phyloP scores from a whole-genome alignment of 495 filamentous ascomycete genomes.

The Hapsidospora chrysogenum region DNA sequence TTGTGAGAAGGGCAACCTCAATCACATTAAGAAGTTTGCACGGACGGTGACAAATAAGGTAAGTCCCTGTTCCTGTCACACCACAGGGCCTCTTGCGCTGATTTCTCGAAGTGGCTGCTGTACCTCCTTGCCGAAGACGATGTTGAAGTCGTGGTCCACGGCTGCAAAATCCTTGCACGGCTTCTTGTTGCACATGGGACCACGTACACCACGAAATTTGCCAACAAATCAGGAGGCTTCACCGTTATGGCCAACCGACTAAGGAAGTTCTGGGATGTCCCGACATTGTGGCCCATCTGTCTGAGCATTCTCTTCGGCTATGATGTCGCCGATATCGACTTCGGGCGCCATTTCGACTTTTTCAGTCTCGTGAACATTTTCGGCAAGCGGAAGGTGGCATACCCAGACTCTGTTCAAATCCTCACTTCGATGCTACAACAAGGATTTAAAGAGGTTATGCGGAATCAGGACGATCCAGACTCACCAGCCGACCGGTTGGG shows the following conservation, averaged over 20 bases:
- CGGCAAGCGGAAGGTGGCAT: slow-evolving; percentile 43
- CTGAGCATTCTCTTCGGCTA: slow-evolving; percentile 78
- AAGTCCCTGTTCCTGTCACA: slow-evolving; percentile 11
- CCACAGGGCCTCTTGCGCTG: not conserved
- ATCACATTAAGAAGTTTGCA: slow-evolving; percentile 73
- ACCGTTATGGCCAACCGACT: slow-evolving; percentile 64
- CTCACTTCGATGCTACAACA: slow-evolving; percentile 80
- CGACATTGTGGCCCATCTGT: slow-evolving; percentile 72
- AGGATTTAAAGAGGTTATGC: slow-evolving; percentile 52
- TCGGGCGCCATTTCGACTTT: slow-evolving; percentile 55
- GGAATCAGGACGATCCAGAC: slow-evolving; percentile 39
- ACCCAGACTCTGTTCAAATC: slow-evolving; percentile 64
- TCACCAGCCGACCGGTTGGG: slow-evolving; percentile 23
- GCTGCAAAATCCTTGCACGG: slow-evolving; percentile 75
- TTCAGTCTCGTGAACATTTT: slow-evolving; percentile 60
- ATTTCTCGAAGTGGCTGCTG: slow-evolving; percentile 59
- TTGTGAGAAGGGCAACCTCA: slow-evolving; percentile 49
- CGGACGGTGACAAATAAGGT: slow-evolving; percentile 94
- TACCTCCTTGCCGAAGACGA: slow-evolving; percentile 84
- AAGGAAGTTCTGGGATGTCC: slow-evolving; percentile 77
- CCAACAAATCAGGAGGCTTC: slow-evolving; percentile 73
- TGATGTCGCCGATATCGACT: slow-evolving; percentile 59
- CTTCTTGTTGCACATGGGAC: slow-evolving; percentile 65
- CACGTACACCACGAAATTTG: slow-evolving; percentile 69
- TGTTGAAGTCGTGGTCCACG: slow-evolving; percentile 62